Evolutionary conservation across 371 early-diverging fungal species (phyloP), one percentile per base, ranked within the genome.

Genomic region (Mucor sp.): DNA sequence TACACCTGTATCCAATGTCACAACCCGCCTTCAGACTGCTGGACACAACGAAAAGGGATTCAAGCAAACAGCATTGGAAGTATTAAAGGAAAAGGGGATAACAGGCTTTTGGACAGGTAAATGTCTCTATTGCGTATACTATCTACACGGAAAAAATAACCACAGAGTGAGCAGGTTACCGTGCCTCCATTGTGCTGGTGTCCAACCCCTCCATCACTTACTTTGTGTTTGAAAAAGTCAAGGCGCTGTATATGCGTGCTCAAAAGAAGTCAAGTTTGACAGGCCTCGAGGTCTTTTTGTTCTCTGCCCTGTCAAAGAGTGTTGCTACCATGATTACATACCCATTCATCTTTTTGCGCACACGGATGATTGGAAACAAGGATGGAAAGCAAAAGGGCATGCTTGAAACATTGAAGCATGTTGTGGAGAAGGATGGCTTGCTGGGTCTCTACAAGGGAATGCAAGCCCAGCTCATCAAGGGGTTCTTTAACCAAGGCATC

Each of bases 121-220:
- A 53, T 11, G 6, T 27, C 2, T 27, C 5, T 1, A 53, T 53
- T 14, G 15, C 14, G 14, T 0, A 25, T 6, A 7, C 21, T 53
- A 14, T 27, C 15, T 9, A 35, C 12, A 35, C 15, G 53, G 33
- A 33, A 33, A 27, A 33, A 39, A 21, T 27, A 62, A 32, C 50
- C 4, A 9, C n/a, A 50, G 14, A 9, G 12, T 14, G 23, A 53
- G 14, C 57, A 81, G 87, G 88, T 3, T 87, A 87, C 60, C 83
- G 85, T 19, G 86, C 88, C 5, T 86, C 88, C 0, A 82, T 85
- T 37, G 74, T 86, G 12, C 71, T 87, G 27, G 85, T 85, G 9
- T 79, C 83, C 48, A 87, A 87, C 47, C 88, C 88, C 0, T 87
- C 88, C 1, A 86, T 87, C 69, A 87, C 88, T 35, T 87, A 87